These are phyloP conservation scores for Pilobolus umbonatus DNA, from an alignment of 192 early-diverging fungal species.

Conservation along the genomic window DNA sequence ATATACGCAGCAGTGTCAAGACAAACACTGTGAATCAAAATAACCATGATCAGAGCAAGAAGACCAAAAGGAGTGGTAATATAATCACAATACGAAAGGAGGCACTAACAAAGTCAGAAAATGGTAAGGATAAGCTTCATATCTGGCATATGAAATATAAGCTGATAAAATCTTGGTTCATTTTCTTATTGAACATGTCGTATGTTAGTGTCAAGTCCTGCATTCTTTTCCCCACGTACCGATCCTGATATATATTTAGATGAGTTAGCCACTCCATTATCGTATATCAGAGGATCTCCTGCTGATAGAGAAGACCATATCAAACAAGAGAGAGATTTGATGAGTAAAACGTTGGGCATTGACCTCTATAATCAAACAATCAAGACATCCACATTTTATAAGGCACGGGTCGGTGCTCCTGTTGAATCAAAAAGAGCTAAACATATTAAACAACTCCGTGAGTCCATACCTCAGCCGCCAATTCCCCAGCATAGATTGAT, in stretches of 20 bases:
- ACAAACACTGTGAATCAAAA: too few species aligned
- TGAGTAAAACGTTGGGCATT: not conserved
- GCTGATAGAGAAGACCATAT: not conserved
- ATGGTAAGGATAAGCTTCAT: not conserved
- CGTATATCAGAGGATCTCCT: constrained; percentile 1
- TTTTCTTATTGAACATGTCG: too few species aligned
- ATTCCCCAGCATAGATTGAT: too few species aligned
- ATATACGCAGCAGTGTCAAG: too few species aligned
- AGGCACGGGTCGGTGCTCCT: not conserved
- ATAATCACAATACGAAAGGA: not conserved
- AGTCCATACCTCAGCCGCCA: too few species aligned
- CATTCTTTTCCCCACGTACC: not conserved
- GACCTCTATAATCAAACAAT: constrained; percentile 1
- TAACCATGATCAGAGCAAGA: too few species aligned
- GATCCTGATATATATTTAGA: constrained; percentile 14
- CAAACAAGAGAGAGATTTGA: not conserved
- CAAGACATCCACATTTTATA: constrained; percentile 1
- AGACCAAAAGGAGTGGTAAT: not conserved
- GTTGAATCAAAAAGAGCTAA: constrained; percentile 8
- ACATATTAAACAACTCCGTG: not conserved
- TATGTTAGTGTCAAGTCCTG: too few species aligned
- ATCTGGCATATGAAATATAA: not conserved
- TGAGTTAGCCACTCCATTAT: constrained; percentile 1
- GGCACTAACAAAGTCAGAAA: not conserved
- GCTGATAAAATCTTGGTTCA: constrained; percentile 9